phyloP scores from a whole-genome alignment of 1,284 basidiomycete species.

The Psilocybe mexicana region DNA sequence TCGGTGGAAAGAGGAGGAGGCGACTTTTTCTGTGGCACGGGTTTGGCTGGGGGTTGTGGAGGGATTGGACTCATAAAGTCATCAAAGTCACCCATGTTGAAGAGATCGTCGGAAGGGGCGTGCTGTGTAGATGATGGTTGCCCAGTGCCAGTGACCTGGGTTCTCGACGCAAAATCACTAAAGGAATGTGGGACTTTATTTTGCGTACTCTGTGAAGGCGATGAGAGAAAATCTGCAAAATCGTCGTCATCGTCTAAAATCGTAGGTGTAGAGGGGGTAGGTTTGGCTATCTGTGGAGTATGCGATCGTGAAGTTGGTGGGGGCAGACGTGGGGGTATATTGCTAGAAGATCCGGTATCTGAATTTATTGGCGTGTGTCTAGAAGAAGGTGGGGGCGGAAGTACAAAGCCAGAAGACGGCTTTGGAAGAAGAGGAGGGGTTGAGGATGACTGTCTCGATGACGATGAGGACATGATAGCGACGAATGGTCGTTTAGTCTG shows the following conservation, averaged over 20 bases:
- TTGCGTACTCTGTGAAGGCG: slow-evolving; percentile 25
- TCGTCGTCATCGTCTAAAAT: slow-evolving; percentile 35
- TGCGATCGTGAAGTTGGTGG: slow-evolving; percentile 28
- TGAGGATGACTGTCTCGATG: slow-evolving; percentile 12
- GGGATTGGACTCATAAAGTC: slow-evolving; percentile 46
- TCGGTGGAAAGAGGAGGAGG: slow-evolving; percentile 1
- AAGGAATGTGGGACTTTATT: slow-evolving; percentile 17
- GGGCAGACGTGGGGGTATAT: slow-evolving; percentile 16
- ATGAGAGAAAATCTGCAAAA: slow-evolving; percentile 39
- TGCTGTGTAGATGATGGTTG: slow-evolving; percentile 1
- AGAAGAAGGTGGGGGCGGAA: slow-evolving; percentile 13
- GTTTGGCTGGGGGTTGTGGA: slow-evolving; percentile 44
- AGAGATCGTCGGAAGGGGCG: slow-evolving; percentile 18
- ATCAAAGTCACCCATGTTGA: slow-evolving; percentile 43
- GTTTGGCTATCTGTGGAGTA: slow-evolving; percentile 21
- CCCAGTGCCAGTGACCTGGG: not conserved
- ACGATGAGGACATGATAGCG: slow-evolving; percentile 20
- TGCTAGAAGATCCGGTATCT: slow-evolving; percentile 3
- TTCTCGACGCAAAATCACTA: slow-evolving; percentile 19
- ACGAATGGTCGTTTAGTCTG: slow-evolving; percentile 19
- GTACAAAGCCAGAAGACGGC: slow-evolving; percentile 10
- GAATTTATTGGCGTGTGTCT: slow-evolving; percentile 3
- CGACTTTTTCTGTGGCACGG: slow-evolving; percentile 2
- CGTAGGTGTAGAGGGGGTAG: slow-evolving; percentile 11
- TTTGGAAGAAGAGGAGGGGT: slow-evolving; percentile 17